These are phyloP conservation scores for Calonectria pseudoreteaudii DNA, from an alignment of 2,329 filamentous ascomycete genomes.

Conservation along the genomic window DNA sequence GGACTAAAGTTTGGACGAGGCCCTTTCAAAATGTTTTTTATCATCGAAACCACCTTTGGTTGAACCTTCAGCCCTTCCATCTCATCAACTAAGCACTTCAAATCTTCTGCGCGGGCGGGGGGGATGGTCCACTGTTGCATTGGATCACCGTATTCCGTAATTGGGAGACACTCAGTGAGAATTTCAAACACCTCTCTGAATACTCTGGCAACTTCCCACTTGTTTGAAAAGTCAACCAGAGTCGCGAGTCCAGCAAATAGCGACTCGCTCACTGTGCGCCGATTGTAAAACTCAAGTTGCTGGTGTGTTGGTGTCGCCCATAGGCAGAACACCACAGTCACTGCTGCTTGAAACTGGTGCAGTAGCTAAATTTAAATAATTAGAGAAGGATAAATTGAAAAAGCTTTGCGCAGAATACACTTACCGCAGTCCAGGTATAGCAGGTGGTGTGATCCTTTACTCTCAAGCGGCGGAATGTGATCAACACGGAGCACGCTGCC, in stretches of 20 bases:
- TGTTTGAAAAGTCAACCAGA: background rate
- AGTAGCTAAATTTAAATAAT: background rate
- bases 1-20: background rate
- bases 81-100: background rate
- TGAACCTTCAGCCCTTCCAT: background rate
- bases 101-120: background rate
- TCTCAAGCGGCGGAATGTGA: background rate
- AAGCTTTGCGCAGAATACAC: background rate
- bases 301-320: background rate
- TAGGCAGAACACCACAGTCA: background rate
- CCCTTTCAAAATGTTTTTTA: background rate
- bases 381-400: background rate
- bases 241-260: background rate
- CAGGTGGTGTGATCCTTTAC: constrained; percentile 1
- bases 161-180: background rate
- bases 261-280: background rate
- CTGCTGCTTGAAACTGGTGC: background rate
- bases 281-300: background rate
- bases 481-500: background rate
- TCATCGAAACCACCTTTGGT: background rate
- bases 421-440: background rate
- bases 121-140: background rate
- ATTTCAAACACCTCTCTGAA: background rate
- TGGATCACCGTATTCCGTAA: background rate
- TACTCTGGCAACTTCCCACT: background rate